Base-by-base conservation (phyloP, 2,329 filamentous ascomycete species). In the Podosphaera fusca region DNA sequence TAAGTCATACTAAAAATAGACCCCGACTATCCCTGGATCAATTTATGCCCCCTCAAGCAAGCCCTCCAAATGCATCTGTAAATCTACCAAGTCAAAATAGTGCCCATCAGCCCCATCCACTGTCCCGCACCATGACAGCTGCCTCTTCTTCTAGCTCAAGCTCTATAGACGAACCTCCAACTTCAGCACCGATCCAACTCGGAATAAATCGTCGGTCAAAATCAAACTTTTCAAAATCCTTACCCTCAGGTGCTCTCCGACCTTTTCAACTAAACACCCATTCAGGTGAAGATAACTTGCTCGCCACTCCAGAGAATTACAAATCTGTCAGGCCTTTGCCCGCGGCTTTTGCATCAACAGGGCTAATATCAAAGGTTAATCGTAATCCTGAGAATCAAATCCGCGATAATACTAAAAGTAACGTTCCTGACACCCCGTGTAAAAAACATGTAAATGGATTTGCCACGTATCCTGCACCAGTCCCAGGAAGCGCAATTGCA, bases 351-450 rank as follows among this genome's bases (percentile, higher is more conserved):
- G 88, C 87, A 74, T 96, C 92, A 1, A 96, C 92, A 0, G 89
- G 90, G 1, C 73, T 98, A 34, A 84, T 98, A 56, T 95, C 92
- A 9, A 98, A 98, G 72, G 86, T 94, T 69, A 94, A 92, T 65
- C 82, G 86, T 58, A 82, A 86, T 67, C 78, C 82, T 0, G 87
- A 95, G 62, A 78, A 87, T 55, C 77, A 68, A 61, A 70, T 68
- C 56, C 69, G 72, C 42, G 73, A 72, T 31, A 71, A 71, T 34
- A 76, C 75, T 69, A 81, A 83, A 66, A 72, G 79, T 64, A 76
- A 78, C 35, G 89, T 94, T 75, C 90, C 92, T 0, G 92, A 96
- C 67, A 98, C 92, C 1, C 92, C 92, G 0, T 96, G 92, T 70
- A 98, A 96, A 73, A 88, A 92, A 67, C 82, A 84, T 56, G 73